Evolutionary conservation across 495 filamentous ascomycete genomes (phyloP), one percentile per base, ranked within the genome.

Genomic region (Penicillium lagena): DNA sequence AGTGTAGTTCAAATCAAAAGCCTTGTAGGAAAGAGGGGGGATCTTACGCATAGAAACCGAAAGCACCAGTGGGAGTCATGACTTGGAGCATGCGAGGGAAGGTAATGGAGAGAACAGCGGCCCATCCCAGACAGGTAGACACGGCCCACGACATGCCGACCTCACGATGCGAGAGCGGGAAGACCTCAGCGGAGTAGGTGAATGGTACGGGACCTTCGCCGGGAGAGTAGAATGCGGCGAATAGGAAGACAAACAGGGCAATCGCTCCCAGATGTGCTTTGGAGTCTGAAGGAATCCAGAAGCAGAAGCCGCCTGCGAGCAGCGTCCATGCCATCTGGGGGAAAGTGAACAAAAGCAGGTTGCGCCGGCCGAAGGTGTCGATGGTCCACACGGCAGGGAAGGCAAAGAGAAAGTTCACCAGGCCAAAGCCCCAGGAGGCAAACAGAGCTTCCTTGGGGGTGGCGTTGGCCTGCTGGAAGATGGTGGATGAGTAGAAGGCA

Each of bases 301-400:
- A 89, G 60, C 73, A 85, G 40, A 90, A 75, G 0, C 82, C 87
- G 7, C 81, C 85, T 1, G 80, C 83, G 3, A 93, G 72, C 27
- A 91, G 63, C 15, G 83, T 85, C 85, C 85, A 89, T 27, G 76
- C 80, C 87, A 93, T 91, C 38, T 89, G 75, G 0, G 89, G 89
- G 67, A 91, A 93, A 15, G 89, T 95, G 62, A 90, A 87, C 9
- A 93, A 76, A 1, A 93, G 76, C 3, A 95, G 73, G 13, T 75
- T 72, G 17, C 89, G 78, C 15, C 89, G 85, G 12, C 89, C 89
- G 40, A 81, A 91, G 9, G 86, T 90, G 60, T 95, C 89, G 54
- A 95, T 95, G 4, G 87, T 90, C 70, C 76, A 87, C 33, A 95
- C 71, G 9, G 88, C 87, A 1, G 88, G 87, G 65, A 82, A 87